Percentiles rank a stretch among this genome's conserved stretches.
phyloP scores from a whole-genome alignment of 73 alveolate genomes.

The Breviolum minutum region DNA sequence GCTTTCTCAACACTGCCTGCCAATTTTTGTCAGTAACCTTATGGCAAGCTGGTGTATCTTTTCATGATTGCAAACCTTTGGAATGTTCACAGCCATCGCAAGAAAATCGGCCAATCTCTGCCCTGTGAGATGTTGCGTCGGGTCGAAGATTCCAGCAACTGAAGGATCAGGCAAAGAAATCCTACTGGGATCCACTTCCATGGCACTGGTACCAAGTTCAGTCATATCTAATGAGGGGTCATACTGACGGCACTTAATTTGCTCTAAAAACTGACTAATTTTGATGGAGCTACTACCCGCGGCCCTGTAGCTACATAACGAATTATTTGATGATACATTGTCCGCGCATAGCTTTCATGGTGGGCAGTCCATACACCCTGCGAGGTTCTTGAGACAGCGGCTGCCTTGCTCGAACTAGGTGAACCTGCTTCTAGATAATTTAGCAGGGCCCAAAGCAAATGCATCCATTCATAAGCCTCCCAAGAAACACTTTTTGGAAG shows the following conservation, averaged over 20 bases:
- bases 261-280: neutral
- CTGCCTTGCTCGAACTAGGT: neutral
- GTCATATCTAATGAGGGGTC: neutral
- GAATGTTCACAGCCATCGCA: neutral
- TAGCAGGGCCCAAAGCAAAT: neutral
- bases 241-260: neutral
- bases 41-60: neutral
- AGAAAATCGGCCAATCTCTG: neutral
- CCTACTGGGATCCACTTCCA: neutral
- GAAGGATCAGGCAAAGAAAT: neutral
- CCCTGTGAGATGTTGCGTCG: neutral
- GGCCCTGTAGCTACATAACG: neutral
- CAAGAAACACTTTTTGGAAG: neutral
- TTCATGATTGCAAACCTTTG: neutral
- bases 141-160: neutral
- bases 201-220: neutral
- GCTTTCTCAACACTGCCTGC: neutral
- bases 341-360: slow-evolving; percentile 17
- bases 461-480: slow-evolving; percentile 29
- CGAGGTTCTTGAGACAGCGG: neutral
- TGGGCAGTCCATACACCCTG: slow-evolving; percentile 6
- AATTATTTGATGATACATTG: neutral
- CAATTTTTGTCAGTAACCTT: neutral
- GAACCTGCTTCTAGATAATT: slow-evolving; percentile 14
- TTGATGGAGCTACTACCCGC: slow-evolving; percentile 12